Evolutionary conservation across 148 eudicot genomes (phyloP), one percentile per base, ranked within the genome.

Genomic region (Vaccinium macrocarpon): DNA sequence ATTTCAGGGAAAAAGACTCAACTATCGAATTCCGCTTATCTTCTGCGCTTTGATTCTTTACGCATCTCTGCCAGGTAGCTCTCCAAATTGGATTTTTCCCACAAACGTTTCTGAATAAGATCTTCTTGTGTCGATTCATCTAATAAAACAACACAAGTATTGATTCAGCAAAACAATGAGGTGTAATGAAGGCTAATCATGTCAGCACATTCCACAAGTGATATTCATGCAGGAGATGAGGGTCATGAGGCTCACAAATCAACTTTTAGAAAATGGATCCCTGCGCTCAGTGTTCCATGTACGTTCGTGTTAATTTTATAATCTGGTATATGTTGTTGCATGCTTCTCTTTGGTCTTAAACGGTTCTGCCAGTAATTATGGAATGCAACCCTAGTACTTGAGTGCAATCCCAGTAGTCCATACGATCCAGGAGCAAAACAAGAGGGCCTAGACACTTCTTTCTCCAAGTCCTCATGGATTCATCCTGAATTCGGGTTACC

Each of bases 21-120:
- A 18, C 59, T 14, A 74, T 14, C 68, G 57, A 64, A 80, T 74
- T 80, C 82, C 70, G 48, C 89, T 42, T 91, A 96, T 90, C 98
- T 92, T 89, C 99, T 91, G 86, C 98, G 95, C 90, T 95, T 96
- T 57, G 99, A 94, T 88, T 96, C 99, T 91, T 94, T 96, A 75
- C 99, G 90, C 93, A 88, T 91, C 89, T 96, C 98, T 3, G 92
- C 87, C 38, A 90, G 9, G 84, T 96, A 96, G 89, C 82, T 92
- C 77, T 93, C 97, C 92, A 90, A 83, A 86, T 96, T 96, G 66
- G 91, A 80, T 85, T 91, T 92, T 78, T 91, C 91, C 99, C 99
- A 96, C 29, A 96, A 89, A 27, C 93, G 93, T 86, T 92, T 91
- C 75, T 87, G 88, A 79, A 96, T 87, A 64, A 96, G 99, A 86